Percentiles rank a stretch among this genome's conserved stretches.
These are phyloP conservation scores for Mycena maculata DNA, from an alignment of 768 basidiomycete species.

Conservation along the genomic window DNA sequence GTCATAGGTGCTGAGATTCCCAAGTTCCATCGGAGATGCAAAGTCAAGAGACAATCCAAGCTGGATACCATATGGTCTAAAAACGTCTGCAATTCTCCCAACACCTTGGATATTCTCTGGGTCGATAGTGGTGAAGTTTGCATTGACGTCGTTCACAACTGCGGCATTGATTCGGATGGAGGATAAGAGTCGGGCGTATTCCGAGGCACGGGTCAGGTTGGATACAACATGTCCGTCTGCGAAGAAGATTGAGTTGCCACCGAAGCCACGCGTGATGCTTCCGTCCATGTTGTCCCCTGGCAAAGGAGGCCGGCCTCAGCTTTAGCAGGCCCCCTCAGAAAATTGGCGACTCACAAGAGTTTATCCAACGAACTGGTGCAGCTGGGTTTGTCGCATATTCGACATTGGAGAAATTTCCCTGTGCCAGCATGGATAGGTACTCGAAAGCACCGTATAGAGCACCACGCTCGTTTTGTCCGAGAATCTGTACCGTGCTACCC, in stretches of 20 bases:
- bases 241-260: slow-evolving; percentile 32
- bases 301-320: slow-evolving; percentile 13
- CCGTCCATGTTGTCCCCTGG: slow-evolving; percentile 36
- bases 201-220: slow-evolving; percentile 32
- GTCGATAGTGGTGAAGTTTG: slow-evolving; percentile 28
- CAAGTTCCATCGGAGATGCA: slow-evolving; percentile 31
- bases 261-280: slow-evolving; percentile 31
- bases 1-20: slow-evolving; percentile 31
- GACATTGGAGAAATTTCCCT: slow-evolving; percentile 33
- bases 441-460: slow-evolving; percentile 34
- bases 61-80: slow-evolving; percentile 31
- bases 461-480: slow-evolving; percentile 33
- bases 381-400: slow-evolving; percentile 33
- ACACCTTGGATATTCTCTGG: slow-evolving; percentile 33
- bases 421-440: slow-evolving; percentile 34
- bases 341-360: slow-evolving; percentile 30
- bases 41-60: slow-evolving; percentile 32
- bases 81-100: slow-evolving; percentile 31
- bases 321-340: slow-evolving; percentile 18
- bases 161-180: slow-evolving; percentile 33
- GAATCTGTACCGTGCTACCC: slow-evolving; percentile 31
- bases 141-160: slow-evolving; percentile 33
- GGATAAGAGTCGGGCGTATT: slow-evolving; percentile 32
- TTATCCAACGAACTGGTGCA: slow-evolving; percentile 34
- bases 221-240: slow-evolving; percentile 25